These are phyloP conservation scores for Diversispora eburnea DNA, from an alignment of 192 early-diverging fungal genomes.

Conservation along the genomic window DNA sequence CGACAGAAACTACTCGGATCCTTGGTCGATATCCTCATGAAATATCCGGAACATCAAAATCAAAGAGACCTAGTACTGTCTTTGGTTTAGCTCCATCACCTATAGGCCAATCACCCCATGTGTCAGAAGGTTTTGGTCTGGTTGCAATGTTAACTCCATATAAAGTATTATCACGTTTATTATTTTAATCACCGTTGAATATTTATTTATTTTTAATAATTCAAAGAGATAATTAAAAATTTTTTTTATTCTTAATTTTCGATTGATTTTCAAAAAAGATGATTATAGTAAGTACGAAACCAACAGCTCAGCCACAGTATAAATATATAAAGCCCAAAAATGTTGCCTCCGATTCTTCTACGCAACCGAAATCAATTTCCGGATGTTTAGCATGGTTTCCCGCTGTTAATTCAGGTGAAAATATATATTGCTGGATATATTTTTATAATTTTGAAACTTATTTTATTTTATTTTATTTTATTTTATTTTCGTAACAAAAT, in stretches of 20 bases:
- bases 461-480: constrained; percentile 4
- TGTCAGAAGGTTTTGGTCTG: constrained; percentile 53
- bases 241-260: background rate
- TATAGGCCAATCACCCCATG: constrained; percentile 52
- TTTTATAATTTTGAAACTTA: constrained; percentile 1
- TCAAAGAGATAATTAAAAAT: background rate
- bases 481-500: background rate
- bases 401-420: constrained; percentile 40
- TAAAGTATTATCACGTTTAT: constrained; percentile 38
- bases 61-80: constrained; percentile 52
- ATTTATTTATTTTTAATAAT: background rate
- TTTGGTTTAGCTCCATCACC: constrained; percentile 57
- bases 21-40: constrained; percentile 49
- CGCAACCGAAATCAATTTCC: constrained; percentile 35
- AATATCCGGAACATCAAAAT: constrained; percentile 32
- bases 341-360: constrained; percentile 24
- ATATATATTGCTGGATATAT: background rate
- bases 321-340: constrained; percentile 53
- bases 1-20: constrained; percentile 52
- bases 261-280: constrained; percentile 33
- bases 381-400: constrained; percentile 59
- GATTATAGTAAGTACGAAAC: constrained; percentile 57
- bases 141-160: constrained; percentile 58
- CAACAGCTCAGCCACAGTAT: constrained; percentile 53
- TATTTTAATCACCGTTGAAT: background rate